These are phyloP conservation scores for Nissolia schottii DNA, from an alignment of 306 rosid genomes.

Conservation along the genomic window DNA sequence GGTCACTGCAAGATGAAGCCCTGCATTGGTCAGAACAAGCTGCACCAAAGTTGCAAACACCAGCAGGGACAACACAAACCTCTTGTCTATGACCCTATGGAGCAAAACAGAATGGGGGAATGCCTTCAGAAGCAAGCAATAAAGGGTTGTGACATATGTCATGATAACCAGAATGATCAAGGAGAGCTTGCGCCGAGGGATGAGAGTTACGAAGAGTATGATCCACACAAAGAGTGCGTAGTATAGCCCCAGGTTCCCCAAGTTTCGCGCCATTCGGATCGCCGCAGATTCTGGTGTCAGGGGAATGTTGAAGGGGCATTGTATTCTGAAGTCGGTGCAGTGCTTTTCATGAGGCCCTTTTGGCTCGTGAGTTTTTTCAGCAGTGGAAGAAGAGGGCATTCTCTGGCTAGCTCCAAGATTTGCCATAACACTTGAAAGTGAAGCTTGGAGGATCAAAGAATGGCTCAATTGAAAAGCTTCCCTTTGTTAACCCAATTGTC, in stretches of 20 bases:
- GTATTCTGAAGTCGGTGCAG: constrained; percentile 27
- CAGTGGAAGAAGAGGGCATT: constrained; percentile 15
- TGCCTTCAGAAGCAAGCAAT: constrained; percentile 38
- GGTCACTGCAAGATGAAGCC: constrained; percentile 43
- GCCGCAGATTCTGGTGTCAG: constrained; percentile 46
- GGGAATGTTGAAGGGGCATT: constrained; percentile 47
- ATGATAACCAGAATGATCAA: constrained; percentile 43
- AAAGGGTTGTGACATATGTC: constrained; percentile 40
- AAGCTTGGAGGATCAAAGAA: constrained; percentile 6
- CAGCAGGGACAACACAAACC: constrained; percentile 36
- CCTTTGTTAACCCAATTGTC: not conserved
- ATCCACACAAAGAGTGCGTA: constrained; percentile 55
- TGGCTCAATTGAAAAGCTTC: not conserved
- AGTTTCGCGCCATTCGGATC: constrained; percentile 35
- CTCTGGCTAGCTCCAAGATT: constrained; percentile 41
- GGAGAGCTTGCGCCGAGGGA: constrained; percentile 45
- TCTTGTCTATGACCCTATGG: constrained; percentile 37
- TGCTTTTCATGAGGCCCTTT: constrained; percentile 28
- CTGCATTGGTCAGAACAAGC: constrained; percentile 48
- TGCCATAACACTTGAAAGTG: constrained; percentile 32
- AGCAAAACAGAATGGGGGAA: constrained; percentile 35
- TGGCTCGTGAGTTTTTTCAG: constrained; percentile 16
- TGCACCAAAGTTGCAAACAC: constrained; percentile 35
- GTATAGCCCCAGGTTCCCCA: constrained; percentile 35
- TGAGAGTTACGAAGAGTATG: constrained; percentile 53